Evolutionary conservation across 2,329 filamentous ascomycete species (phyloP).

Genomic region (Colletotrichum lini): DNA sequence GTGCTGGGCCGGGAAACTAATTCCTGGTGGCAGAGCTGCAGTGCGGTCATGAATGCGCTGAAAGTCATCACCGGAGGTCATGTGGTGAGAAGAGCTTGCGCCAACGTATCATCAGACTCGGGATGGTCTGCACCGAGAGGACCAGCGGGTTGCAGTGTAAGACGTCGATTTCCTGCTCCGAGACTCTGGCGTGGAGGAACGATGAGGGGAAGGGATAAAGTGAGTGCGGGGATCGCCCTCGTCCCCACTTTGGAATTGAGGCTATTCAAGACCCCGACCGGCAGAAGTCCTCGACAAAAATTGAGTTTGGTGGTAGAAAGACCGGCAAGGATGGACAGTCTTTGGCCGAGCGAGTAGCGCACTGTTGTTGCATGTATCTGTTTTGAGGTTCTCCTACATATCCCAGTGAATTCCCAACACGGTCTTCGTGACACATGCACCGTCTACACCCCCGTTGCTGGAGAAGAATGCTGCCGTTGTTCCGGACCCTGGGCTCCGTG

Average conservation of each 20-base stretch:
- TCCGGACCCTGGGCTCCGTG: conserved; percentile 14
- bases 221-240: conserved; percentile 26
- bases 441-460: neutral
- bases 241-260: conserved; percentile 40
- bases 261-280: conserved; percentile 36
- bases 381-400: neutral
- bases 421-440: neutral
- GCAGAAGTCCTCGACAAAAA: conserved; percentile 15
- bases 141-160: neutral
- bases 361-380: neutral
- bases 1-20: conserved; percentile 4
- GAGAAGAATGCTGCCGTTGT: neutral
- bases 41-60: neutral
- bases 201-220: conserved; percentile 32
- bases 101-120: conserved; percentile 8
- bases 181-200: conserved; percentile 8
- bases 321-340: neutral
- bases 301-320: conserved; percentile 3
- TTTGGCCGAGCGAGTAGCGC: neutral
- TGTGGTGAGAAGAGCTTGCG: conserved; percentile 6
- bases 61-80: neutral
- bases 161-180: neutral
- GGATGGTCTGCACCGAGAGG: conserved; percentile 25
- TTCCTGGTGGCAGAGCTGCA: conserved; percentile 5
- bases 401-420: neutral